Evolutionary conservation across 1,139 yeast genomes (phyloP), one percentile per base, ranked within the genome.

Genomic region (Candida labiduridarum): DNA sequence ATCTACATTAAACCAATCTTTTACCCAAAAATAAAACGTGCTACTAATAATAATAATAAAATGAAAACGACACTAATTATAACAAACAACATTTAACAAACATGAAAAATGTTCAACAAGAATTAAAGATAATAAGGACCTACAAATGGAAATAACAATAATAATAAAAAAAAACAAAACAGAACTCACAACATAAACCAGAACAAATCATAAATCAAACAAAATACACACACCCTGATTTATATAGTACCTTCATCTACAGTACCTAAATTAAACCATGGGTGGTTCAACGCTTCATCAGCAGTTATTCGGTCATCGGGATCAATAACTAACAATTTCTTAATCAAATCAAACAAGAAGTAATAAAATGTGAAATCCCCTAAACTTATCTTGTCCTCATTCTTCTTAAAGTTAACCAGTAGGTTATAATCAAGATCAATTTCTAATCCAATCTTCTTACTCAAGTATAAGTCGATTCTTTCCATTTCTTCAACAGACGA

Each of bases 181-280:
- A 36, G 10, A 4, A 36, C 19, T 19, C 41, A 19, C 41, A 38
- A 12, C 41, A 19, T 38, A 19, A 38, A 38, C 14, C 19, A 18
- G 19, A 38, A 19, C 29, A 38, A 33, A 33, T 15, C 12, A 33
- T 12, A 33, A 33, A 33, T n/a, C 8, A 33, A 33, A 33, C 36
- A 33, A 33, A 33, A 33, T 12, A n/a, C 12, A 33, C 12, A 33
- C 15, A n/a, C 12, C 12, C 12, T 15, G 14, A 15, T 8, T 19
- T n/a, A 38, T 38, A 38, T 19, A 15, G 41, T 83, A n/a, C 89
- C 94, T 59, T 87, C 92, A 67, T 87, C 95, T 59, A 84, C 82
- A 49, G 86, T 84, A 31, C 94, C 95, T 61, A 78, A 76, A 59
- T 82, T 80, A 65, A 88, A 87, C 92, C 94, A 87, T 50, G 85